A percentile compares a stretch with the other conserved stretches of the same genome.
These are phyloP conservation scores for Psilocybe azurescens DNA, from an alignment of 768 basidiomycete species.

Conservation along the genomic window DNA sequence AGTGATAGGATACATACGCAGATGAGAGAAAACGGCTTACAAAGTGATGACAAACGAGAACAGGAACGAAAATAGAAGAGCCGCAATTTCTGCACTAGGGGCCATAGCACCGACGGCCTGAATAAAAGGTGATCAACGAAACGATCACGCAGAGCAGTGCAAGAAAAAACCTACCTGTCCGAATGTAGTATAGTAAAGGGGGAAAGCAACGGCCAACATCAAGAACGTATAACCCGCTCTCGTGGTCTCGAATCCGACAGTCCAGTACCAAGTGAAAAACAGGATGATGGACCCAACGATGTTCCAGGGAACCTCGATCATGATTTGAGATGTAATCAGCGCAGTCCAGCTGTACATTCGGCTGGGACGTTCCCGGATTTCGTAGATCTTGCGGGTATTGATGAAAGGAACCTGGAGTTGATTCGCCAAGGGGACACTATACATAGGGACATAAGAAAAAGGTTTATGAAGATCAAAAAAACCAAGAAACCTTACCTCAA, in stretches of 20 bases:
- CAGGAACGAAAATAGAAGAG: slow-evolving; percentile 55
- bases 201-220: slow-evolving; percentile 56
- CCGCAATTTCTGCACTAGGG: slow-evolving; percentile 60
- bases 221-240: slow-evolving; percentile 65
- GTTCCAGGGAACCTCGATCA: slow-evolving; percentile 67
- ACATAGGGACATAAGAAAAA: slow-evolving; percentile 12
- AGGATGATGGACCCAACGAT: slow-evolving; percentile 58
- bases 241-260: slow-evolving; percentile 56
- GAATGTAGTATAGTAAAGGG: slow-evolving; percentile 64
- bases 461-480: background rate
- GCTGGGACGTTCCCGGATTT: slow-evolving; percentile 66
- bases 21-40: slow-evolving; percentile 32
- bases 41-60: slow-evolving; percentile 69
- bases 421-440: slow-evolving; percentile 54
- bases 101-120: slow-evolving; percentile 62
- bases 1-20: background rate
- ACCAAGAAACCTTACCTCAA: slow-evolving; percentile 27
- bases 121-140: slow-evolving; percentile 32
- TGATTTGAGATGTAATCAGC: slow-evolving; percentile 54
- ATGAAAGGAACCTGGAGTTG: slow-evolving; percentile 68
- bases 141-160: background rate
- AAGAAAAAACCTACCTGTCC: slow-evolving; percentile 40
- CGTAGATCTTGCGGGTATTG: slow-evolving; percentile 58
- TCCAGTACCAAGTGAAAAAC: slow-evolving; percentile 75
- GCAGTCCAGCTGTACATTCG: slow-evolving; percentile 71